Conservation (phyloP, 371 early-diverging fungal genomes). For the Chytridium lagenaria region DNA sequence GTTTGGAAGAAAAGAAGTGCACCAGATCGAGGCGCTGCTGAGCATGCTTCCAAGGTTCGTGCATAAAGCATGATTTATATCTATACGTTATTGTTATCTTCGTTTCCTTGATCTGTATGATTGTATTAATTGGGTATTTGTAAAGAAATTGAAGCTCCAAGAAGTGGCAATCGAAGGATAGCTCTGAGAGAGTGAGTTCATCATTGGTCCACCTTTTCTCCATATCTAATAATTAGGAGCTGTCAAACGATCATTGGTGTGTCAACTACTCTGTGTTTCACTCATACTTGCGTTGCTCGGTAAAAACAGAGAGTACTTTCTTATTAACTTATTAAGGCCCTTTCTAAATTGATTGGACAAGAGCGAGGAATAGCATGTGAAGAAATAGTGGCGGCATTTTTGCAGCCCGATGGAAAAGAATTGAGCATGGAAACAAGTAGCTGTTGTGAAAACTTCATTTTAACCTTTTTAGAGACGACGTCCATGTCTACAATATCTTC, state of each 20-base stretch:
- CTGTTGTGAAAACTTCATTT: background rate
- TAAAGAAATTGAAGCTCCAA: slow-evolving; percentile 16
- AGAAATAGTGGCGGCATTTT: slow-evolving; percentile 65
- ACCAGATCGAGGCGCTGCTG: slow-evolving; percentile 27
- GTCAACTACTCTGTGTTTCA: slow-evolving; percentile 80
- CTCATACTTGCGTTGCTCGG: slow-evolving; percentile 76
- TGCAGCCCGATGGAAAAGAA: slow-evolving; percentile 60
- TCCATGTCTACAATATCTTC: background rate
- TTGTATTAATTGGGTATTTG: background rate
- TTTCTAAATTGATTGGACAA: background rate
- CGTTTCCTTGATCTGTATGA: background rate
- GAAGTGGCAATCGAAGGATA: slow-evolving; percentile 17
- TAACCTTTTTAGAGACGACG: background rate
- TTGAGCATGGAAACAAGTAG: slow-evolving; percentile 28
- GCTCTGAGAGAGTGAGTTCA: background rate
- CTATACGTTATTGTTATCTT: no score
- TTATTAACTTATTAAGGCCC: background rate
- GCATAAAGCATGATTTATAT: no score
- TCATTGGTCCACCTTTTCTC: background rate
- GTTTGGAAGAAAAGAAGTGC: slow-evolving; percentile 22
- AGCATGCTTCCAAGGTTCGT: slow-evolving; percentile 17
- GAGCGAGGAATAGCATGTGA: slow-evolving; percentile 55
- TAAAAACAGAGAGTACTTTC: slow-evolving; percentile 32
- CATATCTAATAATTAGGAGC: background rate
- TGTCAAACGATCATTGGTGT: slow-evolving; percentile 23